phyloP scores from a whole-genome alignment of 164 flowering plant genomes.

The Kingdonia uniflora region DNA sequence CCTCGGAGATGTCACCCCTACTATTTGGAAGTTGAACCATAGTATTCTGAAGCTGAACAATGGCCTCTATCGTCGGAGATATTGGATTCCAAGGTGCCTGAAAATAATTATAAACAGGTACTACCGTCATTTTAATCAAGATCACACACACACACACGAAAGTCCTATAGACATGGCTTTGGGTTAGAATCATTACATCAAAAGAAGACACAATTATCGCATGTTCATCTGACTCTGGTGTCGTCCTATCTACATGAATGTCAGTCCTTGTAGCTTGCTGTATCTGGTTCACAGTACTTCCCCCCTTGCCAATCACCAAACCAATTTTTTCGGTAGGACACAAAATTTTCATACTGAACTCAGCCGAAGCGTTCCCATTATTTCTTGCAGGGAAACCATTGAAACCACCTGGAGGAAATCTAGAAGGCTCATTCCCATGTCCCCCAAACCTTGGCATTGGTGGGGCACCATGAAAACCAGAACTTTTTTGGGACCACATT shows the following conservation, averaged over 20 bases:
- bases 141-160: not conserved
- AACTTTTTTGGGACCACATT: conserved; percentile 31
- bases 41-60: conserved; percentile 51
- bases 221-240: conserved; percentile 44
- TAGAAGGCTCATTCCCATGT: conserved; percentile 23
- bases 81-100: conserved; percentile 49
- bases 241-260: conserved; percentile 45
- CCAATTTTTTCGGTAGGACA: conserved; percentile 58
- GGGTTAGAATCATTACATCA: conserved; percentile 32
- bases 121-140: not conserved
- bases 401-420: conserved; percentile 28
- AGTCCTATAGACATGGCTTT: not conserved
- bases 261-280: conserved; percentile 57
- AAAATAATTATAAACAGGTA: conserved; percentile 13
- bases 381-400: conserved; percentile 24
- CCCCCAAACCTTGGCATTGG: conserved; percentile 43
- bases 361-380: conserved; percentile 32
- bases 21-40: conserved; percentile 24
- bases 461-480: conserved; percentile 27
- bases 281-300: conserved; percentile 43
- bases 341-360: conserved; percentile 58
- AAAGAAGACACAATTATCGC: conserved; percentile 49
- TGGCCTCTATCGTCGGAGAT: conserved; percentile 68
- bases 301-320: conserved; percentile 74
- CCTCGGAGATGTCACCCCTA: conserved; percentile 34